These are phyloP conservation scores for Rhodotorula graminis DNA, from an alignment of 768 basidiomycete genomes.

Conservation along the genomic window DNA sequence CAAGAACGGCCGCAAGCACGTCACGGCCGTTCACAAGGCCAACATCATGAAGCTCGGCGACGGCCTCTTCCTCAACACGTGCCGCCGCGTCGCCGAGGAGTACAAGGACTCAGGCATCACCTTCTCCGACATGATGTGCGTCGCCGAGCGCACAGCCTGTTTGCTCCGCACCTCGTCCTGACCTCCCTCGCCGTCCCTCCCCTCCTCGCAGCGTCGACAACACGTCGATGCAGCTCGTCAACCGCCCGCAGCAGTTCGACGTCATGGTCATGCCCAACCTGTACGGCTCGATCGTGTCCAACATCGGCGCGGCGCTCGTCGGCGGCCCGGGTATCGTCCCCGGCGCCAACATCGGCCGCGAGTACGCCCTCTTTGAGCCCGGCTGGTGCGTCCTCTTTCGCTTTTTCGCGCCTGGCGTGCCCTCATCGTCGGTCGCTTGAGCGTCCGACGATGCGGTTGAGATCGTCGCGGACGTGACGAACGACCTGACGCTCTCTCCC, in stretches of 20 bases:
- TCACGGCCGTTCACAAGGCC: slow-evolving; percentile 99
- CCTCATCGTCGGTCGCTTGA: not conserved
- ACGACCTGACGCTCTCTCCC: not conserved
- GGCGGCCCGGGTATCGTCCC: slow-evolving; percentile 98
- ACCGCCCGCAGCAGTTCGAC: slow-evolving; percentile 91
- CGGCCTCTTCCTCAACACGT: slow-evolving; percentile 96
- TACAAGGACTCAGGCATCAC: slow-evolving; percentile 88
- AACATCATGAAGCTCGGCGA: slow-evolving; percentile 99
- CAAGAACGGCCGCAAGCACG: slow-evolving; percentile 99
- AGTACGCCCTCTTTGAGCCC: slow-evolving; percentile 97
- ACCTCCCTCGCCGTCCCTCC: not conserved
- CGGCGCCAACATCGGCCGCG: slow-evolving; percentile 95
- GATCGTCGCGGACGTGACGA: too few species aligned
- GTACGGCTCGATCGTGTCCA: slow-evolving; percentile 94
- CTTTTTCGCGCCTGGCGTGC: not conserved
- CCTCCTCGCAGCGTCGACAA: slow-evolving; percentile 22
- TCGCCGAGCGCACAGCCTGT: too few species aligned
- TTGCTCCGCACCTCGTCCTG: not conserved
- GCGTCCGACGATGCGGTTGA: too few species aligned
- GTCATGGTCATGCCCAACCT: slow-evolving; percentile 98
- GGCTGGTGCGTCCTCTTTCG: slow-evolving; percentile 56
- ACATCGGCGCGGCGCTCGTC: slow-evolving; percentile 97
- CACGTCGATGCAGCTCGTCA: slow-evolving; percentile 97
- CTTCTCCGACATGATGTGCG: slow-evolving; percentile 86
- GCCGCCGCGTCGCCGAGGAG: slow-evolving; percentile 92